Percentiles rank a stretch among this genome's conserved stretches.
phyloP scores from a whole-genome alignment of 768 basidiomycete genomes.

The Leccinum aurantiacum region DNA sequence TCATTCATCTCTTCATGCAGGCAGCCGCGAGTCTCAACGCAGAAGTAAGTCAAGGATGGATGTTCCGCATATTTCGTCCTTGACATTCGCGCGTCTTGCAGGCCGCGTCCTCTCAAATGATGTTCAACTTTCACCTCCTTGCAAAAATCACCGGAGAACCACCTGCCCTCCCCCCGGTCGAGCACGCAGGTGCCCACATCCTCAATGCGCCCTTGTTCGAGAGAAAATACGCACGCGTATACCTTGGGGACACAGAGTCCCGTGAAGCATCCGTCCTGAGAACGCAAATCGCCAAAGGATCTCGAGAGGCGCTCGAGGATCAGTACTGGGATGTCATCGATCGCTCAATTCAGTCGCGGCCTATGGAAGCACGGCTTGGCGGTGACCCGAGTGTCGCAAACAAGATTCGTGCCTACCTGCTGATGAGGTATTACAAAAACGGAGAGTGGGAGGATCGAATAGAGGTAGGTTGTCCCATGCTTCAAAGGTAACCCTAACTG shows the following conservation, averaged over 20 bases:
- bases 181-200: constrained; percentile 59
- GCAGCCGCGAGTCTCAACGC: constrained; percentile 59
- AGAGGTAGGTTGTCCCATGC: constrained; percentile 54
- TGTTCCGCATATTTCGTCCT: constrained; percentile 25
- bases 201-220: constrained; percentile 61
- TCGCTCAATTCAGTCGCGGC: constrained; percentile 75
- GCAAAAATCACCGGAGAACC: constrained; percentile 77
- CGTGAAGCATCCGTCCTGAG: constrained; percentile 67
- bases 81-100: constrained; percentile 22
- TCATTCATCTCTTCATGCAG: constrained; percentile 69
- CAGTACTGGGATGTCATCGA: constrained; percentile 87
- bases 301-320: constrained; percentile 80
- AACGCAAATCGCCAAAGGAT: constrained; percentile 74
- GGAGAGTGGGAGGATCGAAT: constrained; percentile 85
- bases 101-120: constrained; percentile 57
- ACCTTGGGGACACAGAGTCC: constrained; percentile 63
- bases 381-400: constrained; percentile 90
- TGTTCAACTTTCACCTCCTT: constrained; percentile 71
- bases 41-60: constrained; percentile 42
- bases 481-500: constrained; percentile 2
- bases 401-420: constrained; percentile 84
- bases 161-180: constrained; percentile 56
- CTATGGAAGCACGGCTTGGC: constrained; percentile 82
- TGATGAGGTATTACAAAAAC: constrained; percentile 76
- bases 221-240: constrained; percentile 78